phyloP scores from a whole-genome alignment of 2,329 filamentous ascomycete genomes.

The Zasmidium citrigriseum region DNA sequence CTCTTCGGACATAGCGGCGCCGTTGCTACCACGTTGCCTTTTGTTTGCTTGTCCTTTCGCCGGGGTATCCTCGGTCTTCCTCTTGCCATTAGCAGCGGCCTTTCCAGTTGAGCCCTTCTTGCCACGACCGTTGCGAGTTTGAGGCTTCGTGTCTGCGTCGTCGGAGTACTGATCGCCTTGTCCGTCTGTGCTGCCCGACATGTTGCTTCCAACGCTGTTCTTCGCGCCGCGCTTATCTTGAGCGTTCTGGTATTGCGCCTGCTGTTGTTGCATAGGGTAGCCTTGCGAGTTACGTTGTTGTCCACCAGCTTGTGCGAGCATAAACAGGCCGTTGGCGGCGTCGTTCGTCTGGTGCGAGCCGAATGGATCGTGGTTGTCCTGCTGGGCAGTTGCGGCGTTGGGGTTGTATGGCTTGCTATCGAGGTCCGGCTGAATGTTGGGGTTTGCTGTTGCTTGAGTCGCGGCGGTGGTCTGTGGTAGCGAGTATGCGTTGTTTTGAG shows the following conservation, averaged over 20 bases:
- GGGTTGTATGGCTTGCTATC: slow-evolving; percentile 55
- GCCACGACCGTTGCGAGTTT: slow-evolving; percentile 61
- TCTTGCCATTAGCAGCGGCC: slow-evolving; percentile 63
- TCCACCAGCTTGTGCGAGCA: slow-evolving; percentile 74
- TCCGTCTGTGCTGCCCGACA: slow-evolving; percentile 45
- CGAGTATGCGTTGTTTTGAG: slow-evolving; percentile 43
- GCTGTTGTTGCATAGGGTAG: slow-evolving; percentile 46
- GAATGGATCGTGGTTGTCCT: slow-evolving; percentile 62
- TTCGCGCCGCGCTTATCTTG: slow-evolving; percentile 30
- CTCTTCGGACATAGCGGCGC: slow-evolving; percentile 41
- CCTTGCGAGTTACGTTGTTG: slow-evolving; percentile 54
- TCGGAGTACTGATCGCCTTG: slow-evolving; percentile 70
- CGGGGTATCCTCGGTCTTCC: slow-evolving; percentile 74
- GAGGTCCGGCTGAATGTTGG: slow-evolving; percentile 40
- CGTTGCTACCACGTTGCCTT: slow-evolving; percentile 65
- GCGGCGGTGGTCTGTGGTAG: slow-evolving; percentile 40
- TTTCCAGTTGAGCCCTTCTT: slow-evolving; percentile 64
- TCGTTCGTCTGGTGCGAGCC: slow-evolving; percentile 89
- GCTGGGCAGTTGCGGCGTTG: slow-evolving; percentile 47
- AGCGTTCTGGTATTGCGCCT: slow-evolving; percentile 51
- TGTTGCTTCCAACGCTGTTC: slow-evolving; percentile 63
- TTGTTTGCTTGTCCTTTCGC: slow-evolving; percentile 69
- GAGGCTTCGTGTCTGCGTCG: slow-evolving; percentile 64
- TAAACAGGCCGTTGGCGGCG: slow-evolving; percentile 89
- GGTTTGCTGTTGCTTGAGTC: slow-evolving; percentile 45